Evolutionary conservation across 352 stramenopile species (phyloP), one percentile per base, ranked within the genome.

Genomic region (Peronospora tabacina): DNA sequence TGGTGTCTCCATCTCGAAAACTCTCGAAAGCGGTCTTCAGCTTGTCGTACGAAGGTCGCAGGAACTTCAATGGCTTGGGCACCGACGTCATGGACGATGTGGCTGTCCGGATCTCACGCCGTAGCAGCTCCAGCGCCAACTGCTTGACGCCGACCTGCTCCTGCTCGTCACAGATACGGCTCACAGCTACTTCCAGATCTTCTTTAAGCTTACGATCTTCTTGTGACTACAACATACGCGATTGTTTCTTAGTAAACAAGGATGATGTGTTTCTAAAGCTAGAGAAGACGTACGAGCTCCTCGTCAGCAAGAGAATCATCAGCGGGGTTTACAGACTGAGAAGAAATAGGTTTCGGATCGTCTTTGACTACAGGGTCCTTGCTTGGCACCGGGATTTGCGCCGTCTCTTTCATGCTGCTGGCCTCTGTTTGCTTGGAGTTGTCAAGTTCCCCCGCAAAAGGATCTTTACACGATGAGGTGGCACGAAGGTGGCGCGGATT

Each of bases 71-170:
- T 28, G 97, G 97, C 82, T 99, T 99, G 8, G 97, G 97, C 26
- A 99, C 97, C 17, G 87, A 97, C 43, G 96, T 99, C 96, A 99
- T 99, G 36, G 90, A 98, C 11, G 90, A 96, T 49, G 96, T 99
- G 17, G 96, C 87, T 28, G 84, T 96, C 36, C 92, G 82, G 52
- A 99, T 97, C 75, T 99, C 95, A 30, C 82, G 94, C 13, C 96
- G 86, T 61, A 99, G 86, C 52, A 98, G 76, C 66, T 98, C 90
- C n/a, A 99, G 68, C 22, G 96, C 96, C 45, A 92, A 61, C 46
- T 85, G 66, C 54, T 94, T 90, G 26, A 90, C 76, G 53, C 78
- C 73, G 8, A 79, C 53, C 6, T 71, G 51, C 49, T 92, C 76
- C 10, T 61, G 49, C 2, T 61, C 47, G 37, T 95, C 86, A 41